phyloP scores from a whole-genome alignment of 106 monocot species.

The Agapanthus africanus region DNA sequence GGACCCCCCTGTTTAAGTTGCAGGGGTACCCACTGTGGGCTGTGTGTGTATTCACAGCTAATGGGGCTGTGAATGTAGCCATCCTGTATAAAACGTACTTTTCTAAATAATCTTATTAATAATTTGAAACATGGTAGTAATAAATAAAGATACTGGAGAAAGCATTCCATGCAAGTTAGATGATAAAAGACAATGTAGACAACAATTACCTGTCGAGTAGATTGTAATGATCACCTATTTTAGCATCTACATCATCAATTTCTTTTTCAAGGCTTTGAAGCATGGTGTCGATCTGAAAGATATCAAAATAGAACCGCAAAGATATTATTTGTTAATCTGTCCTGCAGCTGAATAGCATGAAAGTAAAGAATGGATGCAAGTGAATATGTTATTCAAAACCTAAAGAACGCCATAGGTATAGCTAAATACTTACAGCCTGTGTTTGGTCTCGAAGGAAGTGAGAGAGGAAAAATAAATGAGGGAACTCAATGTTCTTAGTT shows the following conservation, averaged over 20 bases:
- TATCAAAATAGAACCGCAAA: too few relatives aligned
- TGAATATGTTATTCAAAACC: not conserved
- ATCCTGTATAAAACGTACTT: not conserved
- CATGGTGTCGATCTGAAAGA: constrained; percentile 74
- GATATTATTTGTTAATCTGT: too few relatives aligned
- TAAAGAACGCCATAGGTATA: not conserved
- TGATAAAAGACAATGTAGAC: not conserved
- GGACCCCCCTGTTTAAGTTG: too few relatives aligned
- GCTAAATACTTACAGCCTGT: too few relatives aligned
- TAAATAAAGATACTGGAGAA: not conserved
- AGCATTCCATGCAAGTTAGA: not conserved
- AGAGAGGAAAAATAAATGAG: too few relatives aligned
- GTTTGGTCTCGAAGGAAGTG: too few relatives aligned
- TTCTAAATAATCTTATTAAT: not conserved
- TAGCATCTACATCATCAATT: constrained; percentile 86
- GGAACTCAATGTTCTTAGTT: too few relatives aligned
- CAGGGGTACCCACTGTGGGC: too few relatives aligned
- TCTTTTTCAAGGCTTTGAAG: constrained; percentile 86
- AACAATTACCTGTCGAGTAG: constrained; percentile 75
- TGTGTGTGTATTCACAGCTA: too few relatives aligned
- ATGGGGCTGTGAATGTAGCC: too few relatives aligned
- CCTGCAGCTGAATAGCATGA: too few relatives aligned
- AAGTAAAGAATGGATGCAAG: too few relatives aligned
- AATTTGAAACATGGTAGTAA: not conserved
- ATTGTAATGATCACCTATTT: constrained; percentile 88